These are phyloP conservation scores for Tuber microsphaerosporum DNA, from an alignment of 495 filamentous ascomycete species.

Conservation along the genomic window DNA sequence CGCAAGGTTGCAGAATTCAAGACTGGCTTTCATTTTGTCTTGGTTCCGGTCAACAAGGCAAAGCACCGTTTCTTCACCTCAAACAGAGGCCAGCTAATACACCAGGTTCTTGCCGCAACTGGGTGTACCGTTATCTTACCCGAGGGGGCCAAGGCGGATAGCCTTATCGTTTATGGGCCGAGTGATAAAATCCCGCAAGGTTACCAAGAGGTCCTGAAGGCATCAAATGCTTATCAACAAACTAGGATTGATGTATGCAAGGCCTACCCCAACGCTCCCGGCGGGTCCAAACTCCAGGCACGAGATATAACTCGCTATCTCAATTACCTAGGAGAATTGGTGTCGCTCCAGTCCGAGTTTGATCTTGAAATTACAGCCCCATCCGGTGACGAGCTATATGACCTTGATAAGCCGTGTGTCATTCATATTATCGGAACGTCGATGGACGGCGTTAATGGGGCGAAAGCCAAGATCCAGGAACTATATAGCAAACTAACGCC, in stretches of 20 bases:
- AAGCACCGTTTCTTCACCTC: slow-evolving; percentile 89
- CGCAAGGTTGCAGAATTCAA: slow-evolving; percentile 53
- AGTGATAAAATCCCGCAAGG: slow-evolving; percentile 62
- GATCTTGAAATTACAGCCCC: slow-evolving; percentile 76
- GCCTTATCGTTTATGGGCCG: slow-evolving; percentile 75
- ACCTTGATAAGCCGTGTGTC: slow-evolving; percentile 24
- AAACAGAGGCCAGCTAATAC: slow-evolving; percentile 63
- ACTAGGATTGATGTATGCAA: slow-evolving; percentile 68
- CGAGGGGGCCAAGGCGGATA: slow-evolving; percentile 64
- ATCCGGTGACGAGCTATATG: slow-evolving; percentile 45
- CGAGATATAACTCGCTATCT: slow-evolving; percentile 79
- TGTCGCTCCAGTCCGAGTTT: slow-evolving; percentile 67
- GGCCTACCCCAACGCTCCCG: slow-evolving; percentile 64
- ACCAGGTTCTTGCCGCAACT: slow-evolving; percentile 81
- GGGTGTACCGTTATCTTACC: slow-evolving; percentile 84
- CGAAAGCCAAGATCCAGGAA: slow-evolving; percentile 17
- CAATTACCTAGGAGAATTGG: slow-evolving; percentile 64
- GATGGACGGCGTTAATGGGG: slow-evolving; percentile 43
- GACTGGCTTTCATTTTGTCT: slow-evolving; percentile 55
- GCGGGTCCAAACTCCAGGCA: slow-evolving; percentile 66
- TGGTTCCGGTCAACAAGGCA: slow-evolving; percentile 66
- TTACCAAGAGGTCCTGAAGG: slow-evolving; percentile 68
- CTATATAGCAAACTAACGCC: slow-evolving; percentile 43
- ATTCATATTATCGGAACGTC: slow-evolving; percentile 30
- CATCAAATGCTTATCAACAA: slow-evolving; percentile 74